These are phyloP conservation scores for Pichia gijzeniarum DNA, from an alignment of 805 yeast species.

Conservation along the genomic window DNA sequence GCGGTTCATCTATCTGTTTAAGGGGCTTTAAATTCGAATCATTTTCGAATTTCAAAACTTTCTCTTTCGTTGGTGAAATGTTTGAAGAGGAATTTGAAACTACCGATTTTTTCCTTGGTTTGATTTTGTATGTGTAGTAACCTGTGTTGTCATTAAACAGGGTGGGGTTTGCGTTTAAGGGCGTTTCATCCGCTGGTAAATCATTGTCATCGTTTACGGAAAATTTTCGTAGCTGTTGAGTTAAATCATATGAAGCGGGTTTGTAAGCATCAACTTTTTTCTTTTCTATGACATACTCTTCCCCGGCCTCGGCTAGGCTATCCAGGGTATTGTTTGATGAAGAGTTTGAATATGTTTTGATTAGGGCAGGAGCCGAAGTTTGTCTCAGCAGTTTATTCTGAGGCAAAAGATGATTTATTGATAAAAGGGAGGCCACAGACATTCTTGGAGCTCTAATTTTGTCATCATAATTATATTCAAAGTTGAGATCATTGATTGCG, in stretches of 20 bases:
- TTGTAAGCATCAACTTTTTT: slow-evolving; percentile 22
- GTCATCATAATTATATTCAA: slow-evolving; percentile 42
- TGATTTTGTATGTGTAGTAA: slow-evolving; percentile 1
- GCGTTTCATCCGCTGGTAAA: background rate
- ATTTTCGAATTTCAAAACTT: background rate
- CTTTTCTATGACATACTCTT: slow-evolving; percentile 7
- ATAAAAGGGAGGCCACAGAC: slow-evolving; percentile 30
- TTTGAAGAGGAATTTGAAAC: slow-evolving; percentile 10
- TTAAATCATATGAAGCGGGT: slow-evolving; percentile 44
- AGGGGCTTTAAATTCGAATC: slow-evolving; percentile 9
- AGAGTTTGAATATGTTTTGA: slow-evolving; percentile 8
- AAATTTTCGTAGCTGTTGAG: slow-evolving; percentile 34
- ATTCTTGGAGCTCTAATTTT: slow-evolving; percentile 51
- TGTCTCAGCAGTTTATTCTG: background rate
- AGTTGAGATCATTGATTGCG: slow-evolving; percentile 22
- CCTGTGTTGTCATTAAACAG: background rate
- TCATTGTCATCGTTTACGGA: slow-evolving; percentile 3
- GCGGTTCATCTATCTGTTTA: slow-evolving; percentile 41
- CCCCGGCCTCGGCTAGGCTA: slow-evolving; percentile 18
- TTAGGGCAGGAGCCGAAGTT: slow-evolving; percentile 10
- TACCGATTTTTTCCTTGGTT: slow-evolving; percentile 4
- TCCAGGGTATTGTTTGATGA: slow-evolving; percentile 17
- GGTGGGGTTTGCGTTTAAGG: background rate
- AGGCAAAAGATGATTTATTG: slow-evolving; percentile 10
- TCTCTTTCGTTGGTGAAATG: slow-evolving; percentile 11